Conservation (phyloP, 345 rosid genomes). For the Eucalyptus leucophloia region DNA sequence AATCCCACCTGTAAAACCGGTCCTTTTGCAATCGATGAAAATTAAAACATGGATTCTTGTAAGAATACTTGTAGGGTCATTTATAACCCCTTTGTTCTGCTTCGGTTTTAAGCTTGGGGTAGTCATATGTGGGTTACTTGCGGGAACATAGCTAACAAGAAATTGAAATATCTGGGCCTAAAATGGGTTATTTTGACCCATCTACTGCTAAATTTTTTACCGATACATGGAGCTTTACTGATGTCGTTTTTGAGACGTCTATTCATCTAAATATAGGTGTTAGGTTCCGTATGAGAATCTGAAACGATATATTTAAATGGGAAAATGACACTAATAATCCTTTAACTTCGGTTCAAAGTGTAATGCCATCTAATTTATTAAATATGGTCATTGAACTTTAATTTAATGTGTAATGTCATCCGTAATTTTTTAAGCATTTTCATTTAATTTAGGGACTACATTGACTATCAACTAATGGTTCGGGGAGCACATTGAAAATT, state of each 20-base stretch:
- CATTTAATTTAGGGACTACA: not conserved
- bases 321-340: no score
- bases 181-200: not conserved
- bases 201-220: not conserved
- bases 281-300: accelerated
- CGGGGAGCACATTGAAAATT: not conserved
- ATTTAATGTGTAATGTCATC: no score
- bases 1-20: not conserved
- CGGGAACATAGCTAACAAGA: not conserved
- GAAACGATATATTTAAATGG: no score
- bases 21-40: not conserved
- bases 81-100: not conserved
- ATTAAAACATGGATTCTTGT: not conserved
- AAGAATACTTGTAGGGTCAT: not conserved
- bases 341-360: no score
- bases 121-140: not conserved
- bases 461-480: not conserved
- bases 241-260: not conserved
- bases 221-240: not conserved
- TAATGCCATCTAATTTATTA: no score
- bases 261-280: not conserved
- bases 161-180: not conserved
- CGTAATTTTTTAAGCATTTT: no score
- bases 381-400: no score
- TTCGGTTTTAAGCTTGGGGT: not conserved